Evolutionary conservation across 1,139 yeast genomes (phyloP).

Genomic region (Geotrichum aggregatum): DNA sequence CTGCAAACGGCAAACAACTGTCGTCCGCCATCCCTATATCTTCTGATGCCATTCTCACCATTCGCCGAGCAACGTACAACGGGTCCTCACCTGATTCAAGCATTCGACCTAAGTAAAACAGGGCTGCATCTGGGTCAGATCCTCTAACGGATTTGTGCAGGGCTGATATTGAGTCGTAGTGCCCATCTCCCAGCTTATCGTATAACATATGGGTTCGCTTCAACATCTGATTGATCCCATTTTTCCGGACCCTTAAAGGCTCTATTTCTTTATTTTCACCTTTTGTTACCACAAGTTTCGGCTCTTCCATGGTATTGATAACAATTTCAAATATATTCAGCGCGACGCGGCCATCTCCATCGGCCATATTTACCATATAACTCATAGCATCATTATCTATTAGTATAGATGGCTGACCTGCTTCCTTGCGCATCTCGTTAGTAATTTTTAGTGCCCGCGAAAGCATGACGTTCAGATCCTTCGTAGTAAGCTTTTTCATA

Average conservation of each 20-base stretch:
- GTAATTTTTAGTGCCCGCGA: slow-evolving; percentile 58
- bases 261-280: slow-evolving; percentile 10
- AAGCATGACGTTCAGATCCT: slow-evolving; percentile 57
- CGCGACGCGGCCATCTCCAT: slow-evolving; percentile 87
- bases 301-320: slow-evolving; percentile 21
- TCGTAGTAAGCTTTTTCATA: slow-evolving; percentile 56
- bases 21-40: slow-evolving; percentile 84
- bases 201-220: slow-evolving; percentile 61
- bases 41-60: slow-evolving; percentile 90
- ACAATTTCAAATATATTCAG: slow-evolving; percentile 68
- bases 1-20: slow-evolving; percentile 77
- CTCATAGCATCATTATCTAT: slow-evolving; percentile 56
- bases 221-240: slow-evolving; percentile 41
- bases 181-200: slow-evolving; percentile 85
- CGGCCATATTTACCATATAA: slow-evolving; percentile 71
- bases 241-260: slow-evolving; percentile 29
- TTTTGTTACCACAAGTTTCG: slow-evolving; percentile 3
- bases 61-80: slow-evolving; percentile 79
- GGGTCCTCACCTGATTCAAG: slow-evolving; percentile 92
- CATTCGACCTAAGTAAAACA: slow-evolving; percentile 84
- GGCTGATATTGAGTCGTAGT: slow-evolving; percentile 91
- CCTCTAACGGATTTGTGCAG: slow-evolving; percentile 91
- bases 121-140: slow-evolving; percentile 80
- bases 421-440: slow-evolving; percentile 52
- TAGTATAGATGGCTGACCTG: slow-evolving; percentile 40